A percentile compares a stretch with the other conserved stretches of the same genome.
These are phyloP conservation scores for Thalassia testudinum DNA, from an alignment of 116 monocot genomes.

Conservation along the genomic window DNA sequence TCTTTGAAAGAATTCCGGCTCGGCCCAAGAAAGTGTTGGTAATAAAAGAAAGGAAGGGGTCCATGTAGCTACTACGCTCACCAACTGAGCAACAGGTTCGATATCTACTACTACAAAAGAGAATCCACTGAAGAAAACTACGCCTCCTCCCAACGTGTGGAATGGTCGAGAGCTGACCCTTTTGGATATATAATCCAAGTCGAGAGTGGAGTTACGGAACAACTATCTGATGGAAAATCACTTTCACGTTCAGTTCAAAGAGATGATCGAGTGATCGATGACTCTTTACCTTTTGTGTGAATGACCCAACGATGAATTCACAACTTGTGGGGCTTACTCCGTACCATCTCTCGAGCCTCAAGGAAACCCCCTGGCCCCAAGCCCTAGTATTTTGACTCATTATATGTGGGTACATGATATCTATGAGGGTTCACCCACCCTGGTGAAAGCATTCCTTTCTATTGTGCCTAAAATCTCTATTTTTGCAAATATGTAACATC, in stretches of 20 bases:
- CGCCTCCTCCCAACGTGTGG: neutral
- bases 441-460: neutral
- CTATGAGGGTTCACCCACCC: slow-evolving; percentile 4
- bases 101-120: neutral
- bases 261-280: neutral
- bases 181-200: slow-evolving; percentile 9
- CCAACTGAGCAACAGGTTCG: neutral
- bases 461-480: slow-evolving; percentile 1
- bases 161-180: slow-evolving; percentile 4
- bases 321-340: neutral
- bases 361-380: neutral
- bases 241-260: slow-evolving; percentile 10
- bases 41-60: too few species aligned
- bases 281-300: slow-evolving; percentile 1
- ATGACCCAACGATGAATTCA: neutral
- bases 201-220: slow-evolving; percentile 15
- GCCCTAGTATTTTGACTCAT: neutral
- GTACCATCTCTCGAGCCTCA: neutral
- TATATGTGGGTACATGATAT: slow-evolving; percentile 2
- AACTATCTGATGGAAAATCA: too few species aligned
- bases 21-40: too few species aligned
- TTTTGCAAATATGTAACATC: neutral
- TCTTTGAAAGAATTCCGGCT: too few species aligned
- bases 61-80: too few species aligned
- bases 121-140: neutral